Percentiles rank a stretch among this genome's conserved stretches.
These are phyloP conservation scores for Gnaphalium uliginosum DNA, from an alignment of 129 eudicot genomes.

Conservation along the genomic window DNA sequence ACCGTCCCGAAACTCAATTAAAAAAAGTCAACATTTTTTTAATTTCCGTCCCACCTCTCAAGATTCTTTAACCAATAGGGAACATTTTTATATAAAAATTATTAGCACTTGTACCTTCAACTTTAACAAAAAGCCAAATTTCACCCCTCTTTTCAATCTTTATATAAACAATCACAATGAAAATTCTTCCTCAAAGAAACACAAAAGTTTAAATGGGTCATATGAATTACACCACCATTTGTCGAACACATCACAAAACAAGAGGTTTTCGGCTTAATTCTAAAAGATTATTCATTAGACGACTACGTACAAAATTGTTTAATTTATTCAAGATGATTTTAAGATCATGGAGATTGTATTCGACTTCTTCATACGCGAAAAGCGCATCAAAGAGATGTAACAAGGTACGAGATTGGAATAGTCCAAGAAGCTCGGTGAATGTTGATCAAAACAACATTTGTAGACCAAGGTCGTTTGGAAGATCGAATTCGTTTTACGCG, in stretches of 20 bases:
- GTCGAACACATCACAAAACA: conserved; percentile 37
- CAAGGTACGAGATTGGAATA: conserved; percentile 14
- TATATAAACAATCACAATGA: conserved; percentile 26
- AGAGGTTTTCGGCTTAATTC: conserved; percentile 61
- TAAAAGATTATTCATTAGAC: conserved; percentile 54
- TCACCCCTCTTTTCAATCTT: conserved; percentile 5
- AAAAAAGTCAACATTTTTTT: conserved; percentile 17
- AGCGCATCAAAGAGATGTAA: conserved; percentile 10
- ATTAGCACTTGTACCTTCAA: conserved; percentile 2
- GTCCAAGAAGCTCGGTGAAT: conserved; percentile 14
- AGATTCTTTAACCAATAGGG: conserved; percentile 15
- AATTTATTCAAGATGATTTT: conserved; percentile 43
- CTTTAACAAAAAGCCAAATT: conserved; percentile 18
- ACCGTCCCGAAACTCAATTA: conserved; percentile 25
- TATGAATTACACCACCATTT: conserved; percentile 47
- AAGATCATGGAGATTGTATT: conserved; percentile 43
- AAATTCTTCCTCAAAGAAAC: conserved; percentile 5
- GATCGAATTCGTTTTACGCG: conserved; percentile 78
- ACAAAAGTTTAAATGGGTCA: conserved; percentile 30
- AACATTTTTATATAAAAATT: not conserved
- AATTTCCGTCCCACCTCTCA: conserved; percentile 26
- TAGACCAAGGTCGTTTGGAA: conserved; percentile 41
- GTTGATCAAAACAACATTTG: conserved; percentile 10
- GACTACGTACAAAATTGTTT: conserved; percentile 54
- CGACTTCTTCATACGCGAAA: not conserved